Evolutionary conservation across 169 alveolate genomes (phyloP).

Genomic region (Eimeria maxima): DNA sequence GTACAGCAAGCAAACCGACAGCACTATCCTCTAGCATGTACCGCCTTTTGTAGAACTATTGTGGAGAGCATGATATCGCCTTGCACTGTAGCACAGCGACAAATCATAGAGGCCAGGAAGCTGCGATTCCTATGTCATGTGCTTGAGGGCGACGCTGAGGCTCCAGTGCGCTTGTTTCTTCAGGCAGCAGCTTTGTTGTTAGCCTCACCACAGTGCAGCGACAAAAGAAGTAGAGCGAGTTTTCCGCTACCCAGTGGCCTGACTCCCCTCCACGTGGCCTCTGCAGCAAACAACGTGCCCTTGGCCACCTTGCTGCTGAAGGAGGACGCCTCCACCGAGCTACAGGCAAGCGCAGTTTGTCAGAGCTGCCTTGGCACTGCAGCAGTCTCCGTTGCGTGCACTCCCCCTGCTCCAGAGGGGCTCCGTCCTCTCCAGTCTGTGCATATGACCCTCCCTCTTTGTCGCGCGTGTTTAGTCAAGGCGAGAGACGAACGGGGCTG

Average conservation of each 20-base stretch:
- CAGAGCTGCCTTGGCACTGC: conserved; percentile 31
- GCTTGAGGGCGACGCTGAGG: not conserved
- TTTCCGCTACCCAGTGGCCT: conserved; percentile 35
- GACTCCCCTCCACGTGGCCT: conserved; percentile 60
- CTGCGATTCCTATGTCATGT: not conserved
- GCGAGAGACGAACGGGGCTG: conserved; percentile 42
- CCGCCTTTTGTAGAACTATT: not conserved
- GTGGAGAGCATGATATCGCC: not conserved
- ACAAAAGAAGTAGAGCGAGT: not conserved
- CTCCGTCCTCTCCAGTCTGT: not conserved
- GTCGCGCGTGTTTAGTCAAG: conserved; percentile 19
- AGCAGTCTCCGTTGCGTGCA: conserved; percentile 14
- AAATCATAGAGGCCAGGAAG: not conserved
- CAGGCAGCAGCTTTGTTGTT: conserved; percentile 65
- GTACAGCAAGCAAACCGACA: not conserved
- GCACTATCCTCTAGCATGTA: not conserved
- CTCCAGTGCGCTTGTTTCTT: not conserved
- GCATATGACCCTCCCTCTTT: conserved; percentile 21
- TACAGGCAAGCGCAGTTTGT: not conserved
- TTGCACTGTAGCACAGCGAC: not conserved
- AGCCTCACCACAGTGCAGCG: conserved; percentile 26
- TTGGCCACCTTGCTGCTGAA: conserved; percentile 39
- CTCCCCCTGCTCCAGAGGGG: not conserved
- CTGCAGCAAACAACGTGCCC: conserved; percentile 17
- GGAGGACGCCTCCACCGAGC: not conserved